phyloP scores from a whole-genome alignment of 345 rosid genomes.

The Salix dunnii region DNA sequence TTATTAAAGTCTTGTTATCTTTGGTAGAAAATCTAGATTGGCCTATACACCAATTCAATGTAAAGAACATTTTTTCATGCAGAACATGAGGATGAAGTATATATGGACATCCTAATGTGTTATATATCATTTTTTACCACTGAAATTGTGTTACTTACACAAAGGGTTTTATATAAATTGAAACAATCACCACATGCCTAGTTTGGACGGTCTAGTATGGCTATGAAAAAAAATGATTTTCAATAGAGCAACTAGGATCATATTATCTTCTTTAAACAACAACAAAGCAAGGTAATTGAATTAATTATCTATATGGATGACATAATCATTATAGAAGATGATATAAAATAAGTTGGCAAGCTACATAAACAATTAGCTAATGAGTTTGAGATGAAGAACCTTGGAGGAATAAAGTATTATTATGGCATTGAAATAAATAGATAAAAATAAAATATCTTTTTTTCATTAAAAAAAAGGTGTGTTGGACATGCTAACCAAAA shows the following conservation, averaged over 20 bases:
- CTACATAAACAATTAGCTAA: too few relatives aligned
- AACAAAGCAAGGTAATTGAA: neutral
- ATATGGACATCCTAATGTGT: neutral
- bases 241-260: too few relatives aligned
- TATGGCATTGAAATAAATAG: neutral
- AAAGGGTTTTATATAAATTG: too few relatives aligned
- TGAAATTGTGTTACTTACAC: too few relatives aligned
- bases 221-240: too few relatives aligned
- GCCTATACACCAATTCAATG: neutral
- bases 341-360: too few relatives aligned
- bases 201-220: too few relatives aligned
- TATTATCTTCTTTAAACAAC: neutral
- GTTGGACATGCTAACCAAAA: neutral
- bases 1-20: neutral
- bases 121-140: too few relatives aligned
- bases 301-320: neutral
- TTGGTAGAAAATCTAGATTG: neutral
- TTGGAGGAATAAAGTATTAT: neutral
- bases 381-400: neutral
- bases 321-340: neutral
- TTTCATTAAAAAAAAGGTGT: neutral
- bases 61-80: too few relatives aligned
- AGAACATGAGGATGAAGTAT: too few relatives aligned
- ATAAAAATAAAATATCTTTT: neutral
- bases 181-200: too few relatives aligned